These are phyloP conservation scores for Lentinula edodes DNA, from an alignment of 768 basidiomycete species.

Conservation along the genomic window DNA sequence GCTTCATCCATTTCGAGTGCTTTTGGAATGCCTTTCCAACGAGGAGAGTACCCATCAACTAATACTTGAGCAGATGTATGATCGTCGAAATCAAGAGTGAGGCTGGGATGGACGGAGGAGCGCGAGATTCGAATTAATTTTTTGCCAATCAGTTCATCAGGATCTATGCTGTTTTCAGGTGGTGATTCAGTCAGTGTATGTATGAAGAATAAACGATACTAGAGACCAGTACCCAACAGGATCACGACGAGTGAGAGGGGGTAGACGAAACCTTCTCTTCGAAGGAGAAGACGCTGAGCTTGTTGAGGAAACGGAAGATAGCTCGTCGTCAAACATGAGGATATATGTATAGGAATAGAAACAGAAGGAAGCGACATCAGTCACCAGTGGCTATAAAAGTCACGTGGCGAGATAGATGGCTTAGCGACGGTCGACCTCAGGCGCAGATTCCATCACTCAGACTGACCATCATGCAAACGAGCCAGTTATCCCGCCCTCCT, in stretches of 20 bases:
- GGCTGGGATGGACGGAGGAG: constrained; percentile 37
- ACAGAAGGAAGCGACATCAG: too few species aligned
- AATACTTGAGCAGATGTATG: constrained; percentile 40
- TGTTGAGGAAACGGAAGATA: constrained; percentile 6
- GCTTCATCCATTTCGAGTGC: constrained; percentile 48
- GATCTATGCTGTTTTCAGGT: constrained; percentile 28
- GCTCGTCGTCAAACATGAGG: constrained; percentile 5
- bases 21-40: constrained; percentile 52
- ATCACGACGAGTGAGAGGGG: constrained; percentile 28
- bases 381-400: not conserved
- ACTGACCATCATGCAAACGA: constrained; percentile 11
- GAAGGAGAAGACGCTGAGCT: not conserved
- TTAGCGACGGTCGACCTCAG: not conserved
- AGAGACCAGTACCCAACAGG: constrained; percentile 20
- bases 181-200: too few species aligned
- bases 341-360: not conserved
- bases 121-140: constrained; percentile 31
- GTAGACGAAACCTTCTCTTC: constrained; percentile 23
- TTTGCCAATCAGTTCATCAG: constrained; percentile 38
- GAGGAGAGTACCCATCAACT: constrained; percentile 61
- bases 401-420: not conserved
- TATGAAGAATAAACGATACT: too few species aligned
- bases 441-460: not conserved
- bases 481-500: constrained; percentile 14
- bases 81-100: constrained; percentile 45